Percentiles rank a stretch among this genome's conserved stretches.
Evolutionary conservation across 345 rosid genomes (phyloP).

Genomic region (Trapa incisa): DNA sequence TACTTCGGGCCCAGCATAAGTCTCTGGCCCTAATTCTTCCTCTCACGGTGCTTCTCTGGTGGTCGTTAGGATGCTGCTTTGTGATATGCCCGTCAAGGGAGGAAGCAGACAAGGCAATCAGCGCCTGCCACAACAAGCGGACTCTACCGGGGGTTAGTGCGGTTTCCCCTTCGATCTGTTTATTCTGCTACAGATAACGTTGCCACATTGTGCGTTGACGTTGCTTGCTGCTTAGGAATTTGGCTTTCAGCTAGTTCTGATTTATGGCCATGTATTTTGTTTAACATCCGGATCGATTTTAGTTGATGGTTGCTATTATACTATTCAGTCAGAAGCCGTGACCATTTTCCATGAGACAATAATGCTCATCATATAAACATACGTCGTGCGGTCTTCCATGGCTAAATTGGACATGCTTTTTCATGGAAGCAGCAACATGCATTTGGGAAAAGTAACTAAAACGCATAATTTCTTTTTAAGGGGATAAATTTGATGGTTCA

Average conservation of each 20-base stretch:
- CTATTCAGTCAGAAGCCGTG: background rate
- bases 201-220: conserved; percentile 9
- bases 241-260: background rate
- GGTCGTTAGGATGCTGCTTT: conserved; percentile 72
- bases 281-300: background rate
- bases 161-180: conserved; percentile 8
- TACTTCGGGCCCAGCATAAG: conserved; percentile 2
- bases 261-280: too few relatives aligned
- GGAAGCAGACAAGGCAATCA: conserved; percentile 95
- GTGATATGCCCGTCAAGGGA: conserved; percentile 82
- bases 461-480: background rate
- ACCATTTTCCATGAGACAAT: too few relatives aligned
- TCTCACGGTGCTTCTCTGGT: background rate
- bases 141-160: conserved; percentile 83
- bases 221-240: background rate
- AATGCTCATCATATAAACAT: background rate
- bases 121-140: conserved; percentile 88
- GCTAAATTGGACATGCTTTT: background rate
- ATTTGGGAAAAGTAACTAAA: background rate
- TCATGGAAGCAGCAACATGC: background rate
- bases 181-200: background rate
- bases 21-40: conserved; percentile 45
- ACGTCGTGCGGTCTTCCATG: background rate
- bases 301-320: background rate
- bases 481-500: background rate